Conservation (phyloP, 78 protist species). For the slime mould (Dictyostelium discoideum) region DNA sequence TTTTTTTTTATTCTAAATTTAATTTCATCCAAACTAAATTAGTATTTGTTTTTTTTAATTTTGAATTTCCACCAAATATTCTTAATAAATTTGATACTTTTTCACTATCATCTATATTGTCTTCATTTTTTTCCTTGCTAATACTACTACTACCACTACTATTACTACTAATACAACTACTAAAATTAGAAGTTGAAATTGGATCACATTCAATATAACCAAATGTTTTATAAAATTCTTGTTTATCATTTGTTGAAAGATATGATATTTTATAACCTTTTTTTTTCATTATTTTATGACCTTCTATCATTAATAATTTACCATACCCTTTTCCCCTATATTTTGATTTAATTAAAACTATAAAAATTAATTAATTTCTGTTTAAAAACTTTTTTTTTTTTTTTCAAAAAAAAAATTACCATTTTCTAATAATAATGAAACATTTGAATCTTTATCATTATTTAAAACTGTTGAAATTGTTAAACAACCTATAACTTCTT, state of each 20-base stretch:
- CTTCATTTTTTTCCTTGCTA: neutral
- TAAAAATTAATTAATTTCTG: too few relatives aligned
- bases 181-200: neutral
- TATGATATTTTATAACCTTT: neutral
- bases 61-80: conserved; percentile 23
- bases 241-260: conserved; percentile 17
- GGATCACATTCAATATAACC: conserved; percentile 25
- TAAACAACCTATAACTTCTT: neutral
- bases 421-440: conserved; percentile 7
- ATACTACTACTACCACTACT: too few relatives aligned
- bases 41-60: neutral
- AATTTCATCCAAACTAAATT: conserved; percentile 4
- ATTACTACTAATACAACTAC: too few relatives aligned
- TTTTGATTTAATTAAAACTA: neutral
- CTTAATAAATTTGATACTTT: conserved; percentile 13
- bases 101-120: neutral
- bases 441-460: conserved; percentile 4
- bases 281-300: neutral
- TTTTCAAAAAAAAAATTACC: neutral
- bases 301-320: neutral
- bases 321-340: conserved; percentile 41
- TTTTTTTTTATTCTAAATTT: neutral
- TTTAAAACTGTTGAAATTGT: neutral
- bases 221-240: conserved; percentile 20
- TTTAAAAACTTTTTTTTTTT: neutral